Base-by-base conservation (phyloP, 306 rosid genomes). In the Coriaria nepalensis region DNA sequence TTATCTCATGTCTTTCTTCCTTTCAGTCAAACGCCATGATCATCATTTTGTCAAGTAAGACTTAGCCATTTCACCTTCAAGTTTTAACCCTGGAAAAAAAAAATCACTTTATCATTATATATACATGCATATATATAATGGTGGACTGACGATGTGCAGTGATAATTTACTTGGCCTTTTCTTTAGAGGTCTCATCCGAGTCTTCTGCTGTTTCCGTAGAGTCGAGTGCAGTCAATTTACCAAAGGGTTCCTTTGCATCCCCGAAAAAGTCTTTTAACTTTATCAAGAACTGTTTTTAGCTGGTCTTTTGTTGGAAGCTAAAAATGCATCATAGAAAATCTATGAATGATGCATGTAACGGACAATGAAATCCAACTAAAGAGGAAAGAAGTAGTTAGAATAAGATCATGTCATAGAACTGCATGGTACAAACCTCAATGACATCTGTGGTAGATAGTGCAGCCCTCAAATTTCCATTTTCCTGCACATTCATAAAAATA, bases 241-340 rank as follows among this genome's bases (percentile, higher is more conserved):
- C 84, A 55, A 90, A 90, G 49, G 95, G 79, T 35, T 79, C 95
- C 63, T 79, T 90, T 60, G 95, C 95, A 45, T 84, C 87, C 50
- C 92, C 87, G 4, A 85, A 77, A 47, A 85, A 90, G 66, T 84
- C 95, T 59, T 59, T 76, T 81, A 60, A 77, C 95, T 63, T 90
- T 77, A 60, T 85, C 98, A 35, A 77, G 42, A 13, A 80, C 77
- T 0, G 94, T 81, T 75, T 80, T 84, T 45, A 90, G 82, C 72
- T 85, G 46, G 68, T 79, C 95, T 67, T 45, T 61, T 45, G 95
- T 75, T 61, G 98, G 98, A 56, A 90, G 95, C 97, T 90, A 61
- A 49, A 46, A 33, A 46, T 15, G 40, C 13, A 52, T 20, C 29
- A 20, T 20, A 20, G 29, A 20, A 20, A 20, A 20, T 20, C 29